A percentile compares a stretch with the other conserved stretches of the same genome.
Evolutionary conservation across 2,329 filamentous ascomycete genomes (phyloP).

Genomic region (Paecilomyces niveus): DNA sequence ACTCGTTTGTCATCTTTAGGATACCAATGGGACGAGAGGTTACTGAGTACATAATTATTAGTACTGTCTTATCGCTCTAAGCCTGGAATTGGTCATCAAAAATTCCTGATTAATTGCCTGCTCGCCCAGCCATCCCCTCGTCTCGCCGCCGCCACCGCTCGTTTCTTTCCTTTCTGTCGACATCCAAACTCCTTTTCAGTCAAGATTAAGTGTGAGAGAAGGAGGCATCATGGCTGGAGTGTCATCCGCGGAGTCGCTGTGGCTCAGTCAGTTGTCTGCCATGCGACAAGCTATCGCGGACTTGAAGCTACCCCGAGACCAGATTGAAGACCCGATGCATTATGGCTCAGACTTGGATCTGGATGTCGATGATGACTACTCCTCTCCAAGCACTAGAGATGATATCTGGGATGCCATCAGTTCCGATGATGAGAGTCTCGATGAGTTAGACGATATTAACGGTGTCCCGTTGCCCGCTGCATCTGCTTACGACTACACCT

Average conservation of each 20-base stretch:
- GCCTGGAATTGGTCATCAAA: not conserved
- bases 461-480: slow-evolving; percentile 24
- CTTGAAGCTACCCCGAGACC: slow-evolving; percentile 51
- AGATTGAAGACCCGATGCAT: slow-evolving; percentile 29
- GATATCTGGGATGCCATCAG: slow-evolving; percentile 93
- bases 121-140: not conserved
- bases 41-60: not conserved
- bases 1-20: not conserved
- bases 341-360: slow-evolving; percentile 51
- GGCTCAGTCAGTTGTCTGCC: slow-evolving; percentile 74
- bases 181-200: not conserved
- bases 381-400: slow-evolving; percentile 56
- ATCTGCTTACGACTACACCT: slow-evolving; percentile 51
- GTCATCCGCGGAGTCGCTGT: slow-evolving; percentile 52
- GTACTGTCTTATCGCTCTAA: not conserved
- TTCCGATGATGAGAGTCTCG: slow-evolving; percentile 62
- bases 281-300: slow-evolving; percentile 82
- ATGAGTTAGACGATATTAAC: slow-evolving; percentile 52
- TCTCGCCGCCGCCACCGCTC: not conserved
- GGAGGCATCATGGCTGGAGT: slow-evolving; percentile 13
- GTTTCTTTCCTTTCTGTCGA: not conserved
- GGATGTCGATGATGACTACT: slow-evolving; percentile 57
- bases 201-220: not conserved
- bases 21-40: not conserved
- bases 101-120: not conserved